Evolutionary conservation across 495 filamentous ascomycete genomes (phyloP), one percentile per base, ranked within the genome.

Genomic region (Penicillium riverlandense): DNA sequence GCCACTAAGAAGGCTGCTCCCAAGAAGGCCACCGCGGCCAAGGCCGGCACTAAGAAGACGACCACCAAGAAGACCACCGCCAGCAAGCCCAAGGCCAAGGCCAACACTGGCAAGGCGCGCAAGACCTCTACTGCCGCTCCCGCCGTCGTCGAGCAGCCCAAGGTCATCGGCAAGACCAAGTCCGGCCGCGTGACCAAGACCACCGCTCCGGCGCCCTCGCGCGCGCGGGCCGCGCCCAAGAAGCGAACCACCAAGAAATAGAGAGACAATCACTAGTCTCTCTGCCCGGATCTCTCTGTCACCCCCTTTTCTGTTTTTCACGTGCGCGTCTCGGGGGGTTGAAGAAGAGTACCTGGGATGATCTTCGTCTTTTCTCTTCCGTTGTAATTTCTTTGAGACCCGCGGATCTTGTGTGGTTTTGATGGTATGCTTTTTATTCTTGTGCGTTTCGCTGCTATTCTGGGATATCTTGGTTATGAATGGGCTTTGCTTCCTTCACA

Each of bases 101-200:
- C 75, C 37, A 78, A 78, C 59, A 70, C 75, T 43, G 71, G 70
- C 41, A 78, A 77, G 66, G 68, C 69, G 41, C 71, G 75, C 54
- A 78, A 77, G 61, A 60, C 72, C 11, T 47, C 71, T 9, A 65
- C 62, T 48, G 45, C 64, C 37, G 78, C 81, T 11, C 74, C 76
- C 40, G 85, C 88, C 44, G 75, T 85, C 40, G 79, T 81, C 38
- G 83, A 89, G 43, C 82, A 88, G 70, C 75, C 84, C 50, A 79
- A 85, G 53, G 74, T 84, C 44, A 65, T 89, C 39, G 76, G 76
- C 50, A 95, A 88, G 78, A 95, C 90, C 63, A 95, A 95, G 80
- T 85, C 88, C 14, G 89, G 90, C 12, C 84, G 90, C 45, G 84
- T 95, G 49, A 82, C 87, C 37, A 95, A 95, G 83, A 78, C 79